Evolutionary conservation across 768 basidiomycete genomes (phyloP), one percentile per base, ranked within the genome.

Genomic region (Kwoniella shandongensis): DNA sequence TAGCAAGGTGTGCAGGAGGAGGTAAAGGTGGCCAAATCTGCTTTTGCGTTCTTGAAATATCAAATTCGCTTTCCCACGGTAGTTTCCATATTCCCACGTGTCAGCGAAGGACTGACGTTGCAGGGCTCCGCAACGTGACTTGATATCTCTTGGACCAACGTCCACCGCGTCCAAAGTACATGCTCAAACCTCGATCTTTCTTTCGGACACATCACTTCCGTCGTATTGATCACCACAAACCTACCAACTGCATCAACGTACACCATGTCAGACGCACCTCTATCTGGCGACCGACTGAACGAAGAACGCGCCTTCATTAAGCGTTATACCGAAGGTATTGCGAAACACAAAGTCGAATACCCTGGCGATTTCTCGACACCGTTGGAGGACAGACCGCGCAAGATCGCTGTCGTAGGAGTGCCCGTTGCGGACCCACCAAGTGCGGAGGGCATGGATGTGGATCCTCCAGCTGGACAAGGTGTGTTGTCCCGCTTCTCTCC

Each of bases 241-340:
- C 38, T 30, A 30, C 15, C 12, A 15, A 30, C 29, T 30, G n/a
- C 3, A 10, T 30, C 22, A 27, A 29, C 25, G 17, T 48, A 8
- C 54, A 50, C 11, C 27, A 58, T 58, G 56, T 44, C 56, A 26
- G 76, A 77, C 53, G 49, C 58, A 10, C 64, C 62, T 12, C 58
- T 77, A 41, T 36, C 52, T 2, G 74, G 70, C 26, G 61, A 61
- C 10, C 44, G 60, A 13, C 54, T 77, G n/a, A 57, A 61, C 11
- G 72, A 74, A 36, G 78, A 78, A 51, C 61, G 72, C 25, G 73
- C 68, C 0, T 75, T 74, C 42, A 62, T 74, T 44, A 76, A 77
- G 57, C 64, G 74, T 25, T 76, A 73, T 44, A 67, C 75, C 6
- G 76, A 72, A 23, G 67, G 70, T 1, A 55, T 79, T 44, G 64